A percentile compares a stretch with the other conserved stretches of the same genome.
phyloP scores from a whole-genome alignment of 768 basidiomycete genomes.

The Trametes elegans region DNA sequence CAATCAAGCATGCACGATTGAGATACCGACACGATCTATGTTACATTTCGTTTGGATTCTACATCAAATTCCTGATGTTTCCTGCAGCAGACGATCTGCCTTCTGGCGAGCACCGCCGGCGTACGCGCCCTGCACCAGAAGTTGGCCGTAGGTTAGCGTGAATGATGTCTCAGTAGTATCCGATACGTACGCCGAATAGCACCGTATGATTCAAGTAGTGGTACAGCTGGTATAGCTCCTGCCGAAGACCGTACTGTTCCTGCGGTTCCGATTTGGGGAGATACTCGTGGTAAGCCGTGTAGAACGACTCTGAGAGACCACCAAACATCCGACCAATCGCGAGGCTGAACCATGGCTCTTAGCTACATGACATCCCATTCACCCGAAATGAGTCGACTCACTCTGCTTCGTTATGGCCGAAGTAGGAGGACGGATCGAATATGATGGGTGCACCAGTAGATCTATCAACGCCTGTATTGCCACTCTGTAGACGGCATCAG shows the following conservation, averaged over 20 bases:
- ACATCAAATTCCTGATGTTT: no score
- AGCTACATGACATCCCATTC: background rate
- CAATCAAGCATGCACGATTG: no score
- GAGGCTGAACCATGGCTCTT: slow-evolving; percentile 41
- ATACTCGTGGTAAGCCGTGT: slow-evolving; percentile 59
- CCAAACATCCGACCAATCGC: slow-evolving; percentile 81
- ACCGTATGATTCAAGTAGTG: slow-evolving; percentile 83
- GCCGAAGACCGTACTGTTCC: slow-evolving; percentile 61
- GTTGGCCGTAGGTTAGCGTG: background rate
- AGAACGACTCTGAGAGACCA: slow-evolving; percentile 65
- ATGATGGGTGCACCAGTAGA: slow-evolving; percentile 59
- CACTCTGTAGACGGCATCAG: slow-evolving; percentile 66
- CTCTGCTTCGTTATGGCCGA: slow-evolving; percentile 83
- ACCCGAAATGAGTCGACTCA: slow-evolving; percentile 34
- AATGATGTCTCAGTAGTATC: background rate
- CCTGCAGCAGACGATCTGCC: slow-evolving; percentile 41
- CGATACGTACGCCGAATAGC: slow-evolving; percentile 64
- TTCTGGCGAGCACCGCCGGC: slow-evolving; percentile 52
- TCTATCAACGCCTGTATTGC: slow-evolving; percentile 64
- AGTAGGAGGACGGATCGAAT: slow-evolving; percentile 78
- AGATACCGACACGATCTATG: no score
- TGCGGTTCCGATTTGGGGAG: slow-evolving; percentile 64
- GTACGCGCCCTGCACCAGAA: slow-evolving; percentile 44
- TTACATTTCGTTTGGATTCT: no score
- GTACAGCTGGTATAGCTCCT: slow-evolving; percentile 73